Evolutionary conservation across 163 green algal species (phyloP).

Genomic region (Prototheca cutis): DNA sequence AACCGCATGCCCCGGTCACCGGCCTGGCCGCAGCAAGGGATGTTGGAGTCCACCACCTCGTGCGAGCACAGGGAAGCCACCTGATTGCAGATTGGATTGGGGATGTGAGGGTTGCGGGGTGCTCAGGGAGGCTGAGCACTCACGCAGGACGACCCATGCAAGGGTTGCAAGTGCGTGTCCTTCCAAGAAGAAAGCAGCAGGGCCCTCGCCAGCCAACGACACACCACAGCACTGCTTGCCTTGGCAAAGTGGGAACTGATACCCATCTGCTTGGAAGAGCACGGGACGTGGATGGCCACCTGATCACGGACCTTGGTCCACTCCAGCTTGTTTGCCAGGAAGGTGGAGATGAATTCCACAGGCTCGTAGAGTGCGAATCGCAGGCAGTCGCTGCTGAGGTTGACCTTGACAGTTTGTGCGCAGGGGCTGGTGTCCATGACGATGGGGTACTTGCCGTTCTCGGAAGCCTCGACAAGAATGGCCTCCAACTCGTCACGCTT

Average conservation of each 20-base stretch:
- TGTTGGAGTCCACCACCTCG: constrained; percentile 62
- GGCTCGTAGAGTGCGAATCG: constrained; percentile 89
- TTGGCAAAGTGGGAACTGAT: constrained; percentile 77
- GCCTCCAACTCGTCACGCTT: constrained; percentile 49
- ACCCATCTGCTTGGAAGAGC: constrained; percentile 96
- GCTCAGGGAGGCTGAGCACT: no score
- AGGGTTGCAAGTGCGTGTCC: no score
- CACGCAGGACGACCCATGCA: no score
- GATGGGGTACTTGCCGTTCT: constrained; percentile 78
- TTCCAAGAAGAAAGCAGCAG: no score
- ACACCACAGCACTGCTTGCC: no score
- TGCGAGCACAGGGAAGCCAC: constrained; percentile 59
- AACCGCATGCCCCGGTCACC: constrained; percentile 93
- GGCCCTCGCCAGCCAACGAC: no score
- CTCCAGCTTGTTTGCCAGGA: constrained; percentile 91
- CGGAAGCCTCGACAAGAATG: constrained; percentile 62
- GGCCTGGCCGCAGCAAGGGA: constrained; percentile 93
- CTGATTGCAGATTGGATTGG: no score
- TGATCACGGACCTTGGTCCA: constrained; percentile 71
- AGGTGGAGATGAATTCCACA: constrained; percentile 86
- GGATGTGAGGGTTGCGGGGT: no score
- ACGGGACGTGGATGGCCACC: constrained; percentile 88
- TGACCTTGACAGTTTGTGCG: constrained; percentile 67
- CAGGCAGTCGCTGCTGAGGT: neutral
- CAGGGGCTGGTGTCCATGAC: constrained; percentile 88